Conservation (phyloP, 352 stramenopile genomes). For the Pythium sp. region DNA sequence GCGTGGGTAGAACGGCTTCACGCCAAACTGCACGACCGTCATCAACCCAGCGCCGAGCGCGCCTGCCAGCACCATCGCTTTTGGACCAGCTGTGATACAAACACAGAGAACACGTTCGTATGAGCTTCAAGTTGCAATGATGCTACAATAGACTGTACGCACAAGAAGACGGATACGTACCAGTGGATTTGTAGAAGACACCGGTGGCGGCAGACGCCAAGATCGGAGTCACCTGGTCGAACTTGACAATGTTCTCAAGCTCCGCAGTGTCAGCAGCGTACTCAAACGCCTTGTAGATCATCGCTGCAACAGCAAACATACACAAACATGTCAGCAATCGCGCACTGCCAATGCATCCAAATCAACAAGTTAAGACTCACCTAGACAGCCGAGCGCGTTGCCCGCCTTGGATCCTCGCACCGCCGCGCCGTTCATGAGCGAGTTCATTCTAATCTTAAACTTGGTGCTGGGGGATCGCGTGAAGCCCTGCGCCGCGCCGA, state of each 20-base stretch:
- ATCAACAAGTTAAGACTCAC: conserved; percentile 28
- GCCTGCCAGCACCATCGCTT: conserved; percentile 81
- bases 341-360: not conserved
- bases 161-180: conserved; percentile 15
- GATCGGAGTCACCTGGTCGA: conserved; percentile 83
- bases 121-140: not conserved
- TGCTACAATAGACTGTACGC: not conserved
- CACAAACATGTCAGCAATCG: conserved; percentile 17
- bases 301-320: conserved; percentile 35
- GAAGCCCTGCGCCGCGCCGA: conserved; percentile 68
- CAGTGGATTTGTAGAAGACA: conserved; percentile 86
- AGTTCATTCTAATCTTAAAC: conserved; percentile 89
- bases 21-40: conserved; percentile 81
- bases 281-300: conserved; percentile 88
- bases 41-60: conserved; percentile 77
- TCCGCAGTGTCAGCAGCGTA: conserved; percentile 75
- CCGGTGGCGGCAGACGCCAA: conserved; percentile 77
- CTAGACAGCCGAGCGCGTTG: conserved; percentile 79
- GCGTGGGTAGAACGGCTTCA: conserved; percentile 82
- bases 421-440: conserved; percentile 82
- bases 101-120: not conserved
- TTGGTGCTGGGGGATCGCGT: conserved; percentile 73
- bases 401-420: conserved; percentile 80
- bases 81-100: conserved; percentile 43
- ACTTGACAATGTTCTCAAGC: conserved; percentile 80